phyloP scores from a whole-genome alignment of 2,329 filamentous ascomycete genomes.

The Phialemonium atrogriseum region DNA sequence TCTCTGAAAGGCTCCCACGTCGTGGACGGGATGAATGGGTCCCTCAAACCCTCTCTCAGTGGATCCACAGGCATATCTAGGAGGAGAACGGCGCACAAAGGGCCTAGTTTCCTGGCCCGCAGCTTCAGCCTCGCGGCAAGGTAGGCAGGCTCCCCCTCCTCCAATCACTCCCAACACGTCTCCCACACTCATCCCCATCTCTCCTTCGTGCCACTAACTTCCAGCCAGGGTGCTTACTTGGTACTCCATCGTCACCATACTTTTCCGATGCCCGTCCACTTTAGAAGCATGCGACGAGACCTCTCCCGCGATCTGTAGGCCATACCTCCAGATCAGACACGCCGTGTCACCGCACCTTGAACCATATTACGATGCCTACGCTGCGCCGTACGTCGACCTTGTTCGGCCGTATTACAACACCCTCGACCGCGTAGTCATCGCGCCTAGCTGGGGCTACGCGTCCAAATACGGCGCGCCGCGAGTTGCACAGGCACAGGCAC shows the following conservation, averaged over 20 bases:
- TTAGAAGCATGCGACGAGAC: slow-evolving; percentile 57
- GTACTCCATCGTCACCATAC: slow-evolving; percentile 73
- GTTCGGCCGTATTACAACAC: slow-evolving; percentile 67
- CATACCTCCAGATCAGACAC: slow-evolving; percentile 63
- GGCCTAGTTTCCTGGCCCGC: slow-evolving; percentile 26
- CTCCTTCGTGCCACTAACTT: no score
- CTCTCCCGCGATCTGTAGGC: slow-evolving; percentile 73
- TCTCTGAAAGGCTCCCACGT: slow-evolving; percentile 21
- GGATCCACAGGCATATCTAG: slow-evolving; percentile 25
- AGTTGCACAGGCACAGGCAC: slow-evolving; percentile 58
- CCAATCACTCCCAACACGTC: no score
- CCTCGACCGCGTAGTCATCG: slow-evolving; percentile 55
- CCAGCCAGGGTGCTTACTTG: slow-evolving; percentile 63
- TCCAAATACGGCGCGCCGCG: slow-evolving; percentile 69
- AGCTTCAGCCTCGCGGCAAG: slow-evolving; percentile 44
- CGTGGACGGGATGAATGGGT: slow-evolving; percentile 18
- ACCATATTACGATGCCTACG: slow-evolving; percentile 81
- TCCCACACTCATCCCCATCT: no score
- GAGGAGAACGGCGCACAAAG: slow-evolving; percentile 18
- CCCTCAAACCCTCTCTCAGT: slow-evolving; percentile 23
- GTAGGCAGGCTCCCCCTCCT: no score
- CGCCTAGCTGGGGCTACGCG: slow-evolving; percentile 58
- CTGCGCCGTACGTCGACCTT: slow-evolving; percentile 71
- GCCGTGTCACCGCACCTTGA: slow-evolving; percentile 63
- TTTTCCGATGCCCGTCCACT: slow-evolving; percentile 74